These are phyloP conservation scores for Begonia fuchsioides DNA, from an alignment of 306 rosid species.

Conservation along the genomic window DNA sequence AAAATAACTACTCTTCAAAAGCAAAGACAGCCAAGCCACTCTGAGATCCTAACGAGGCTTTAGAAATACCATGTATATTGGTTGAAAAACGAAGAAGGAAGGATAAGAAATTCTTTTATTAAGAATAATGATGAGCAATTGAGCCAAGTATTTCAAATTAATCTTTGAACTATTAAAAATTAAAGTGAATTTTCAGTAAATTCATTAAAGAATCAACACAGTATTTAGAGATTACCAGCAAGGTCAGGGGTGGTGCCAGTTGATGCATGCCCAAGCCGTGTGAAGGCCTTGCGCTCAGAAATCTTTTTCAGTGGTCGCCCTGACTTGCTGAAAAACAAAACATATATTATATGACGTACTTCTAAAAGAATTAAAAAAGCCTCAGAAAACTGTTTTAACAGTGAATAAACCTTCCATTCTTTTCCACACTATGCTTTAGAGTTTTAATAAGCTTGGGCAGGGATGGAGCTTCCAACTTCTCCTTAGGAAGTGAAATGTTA, in stretches of 20 bases:
- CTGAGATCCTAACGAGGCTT: no score
- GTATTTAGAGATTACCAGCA: conserved; percentile 28
- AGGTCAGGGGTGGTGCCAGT: conserved; percentile 34
- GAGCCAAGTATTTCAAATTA: no score
- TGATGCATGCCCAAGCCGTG: conserved; percentile 36
- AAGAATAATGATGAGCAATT: no score
- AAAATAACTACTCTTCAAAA: no score
- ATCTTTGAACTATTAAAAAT: no score
- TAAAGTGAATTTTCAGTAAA: no score
- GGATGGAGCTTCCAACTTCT: conserved; percentile 41
- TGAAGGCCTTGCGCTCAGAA: conserved; percentile 43
- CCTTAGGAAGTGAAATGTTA: conserved; percentile 31
- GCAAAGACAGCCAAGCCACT: no score
- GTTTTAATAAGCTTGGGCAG: conserved; percentile 38
- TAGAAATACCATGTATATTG: no score
- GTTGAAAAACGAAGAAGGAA: no score
- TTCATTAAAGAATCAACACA: neutral
- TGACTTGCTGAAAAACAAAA: conserved; percentile 56
- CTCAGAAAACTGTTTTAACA: no score
- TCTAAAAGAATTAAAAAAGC: no score
- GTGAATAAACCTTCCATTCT: conserved; percentile 44
- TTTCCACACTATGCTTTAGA: conserved; percentile 38
- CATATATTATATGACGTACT: conserved; percentile 1
- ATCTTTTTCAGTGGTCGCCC: conserved; percentile 67
- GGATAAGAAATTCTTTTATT: no score